Evolutionary conservation across 306 rosid species (phyloP), one percentile per base, ranked within the genome.

Genomic region (Glycine latifolia): DNA sequence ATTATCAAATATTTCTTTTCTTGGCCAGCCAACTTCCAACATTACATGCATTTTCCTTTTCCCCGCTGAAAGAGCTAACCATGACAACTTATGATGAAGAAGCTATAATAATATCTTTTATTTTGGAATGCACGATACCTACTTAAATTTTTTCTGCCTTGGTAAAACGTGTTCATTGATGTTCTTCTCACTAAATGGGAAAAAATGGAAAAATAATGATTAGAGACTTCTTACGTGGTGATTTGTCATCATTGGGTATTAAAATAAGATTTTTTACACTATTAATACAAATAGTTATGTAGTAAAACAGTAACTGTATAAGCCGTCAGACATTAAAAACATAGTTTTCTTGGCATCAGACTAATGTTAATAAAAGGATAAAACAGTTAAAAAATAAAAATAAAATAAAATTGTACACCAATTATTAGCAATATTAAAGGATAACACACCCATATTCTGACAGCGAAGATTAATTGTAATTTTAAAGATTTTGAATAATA

Each of bases 21-120:
- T 44, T 53, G 56, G 56, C 52, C 49, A 35, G n/a, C 59, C 70
- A 59, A 75, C 81, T 69, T 48, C 76, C 85, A 65, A 66, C 69
- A 31, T 49, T 62, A 68, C 68, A 48, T 81, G 75, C 60, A 41
- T 60, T 48, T 39, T 0, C 11, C 59, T 59, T 50, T 41, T 7
- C 41, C 70, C 66, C 60, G 66, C 60, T 58, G 11, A 60, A 16
- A 58, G 67, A 12, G 63, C 72, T 43, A 76, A 69, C 70, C 78
- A 82, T 76, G 26, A 20, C 20, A 49, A 49, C 10, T 59, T 13
- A 82, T 68, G 77, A 31, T 66, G 14, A 44, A 54, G 6, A 67
- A 11, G 39, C 50, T 13, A 5, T 58, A 56, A 75, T 81, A 62
- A 81, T 26, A 81, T 63, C 48, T 14, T 73, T 44, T 48, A n/a